Evolutionary conservation across 148 eudicot species (phyloP).

Genomic region (Rhododendron ferrugineum): DNA sequence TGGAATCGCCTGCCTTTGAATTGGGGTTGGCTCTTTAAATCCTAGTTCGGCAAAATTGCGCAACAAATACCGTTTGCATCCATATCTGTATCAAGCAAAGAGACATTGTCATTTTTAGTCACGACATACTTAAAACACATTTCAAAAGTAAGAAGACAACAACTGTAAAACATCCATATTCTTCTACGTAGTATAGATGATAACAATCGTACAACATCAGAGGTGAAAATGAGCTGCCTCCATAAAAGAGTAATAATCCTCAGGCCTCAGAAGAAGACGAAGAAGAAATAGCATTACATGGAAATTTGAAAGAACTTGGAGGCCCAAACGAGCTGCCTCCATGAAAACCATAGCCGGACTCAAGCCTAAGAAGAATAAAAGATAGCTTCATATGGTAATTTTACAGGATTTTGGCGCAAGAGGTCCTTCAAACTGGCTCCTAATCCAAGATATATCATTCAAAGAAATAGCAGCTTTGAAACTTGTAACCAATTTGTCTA

Average conservation of each 20-base stretch:
- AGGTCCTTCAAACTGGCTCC: neutral
- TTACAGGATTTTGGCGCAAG: neutral
- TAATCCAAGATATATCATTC: neutral
- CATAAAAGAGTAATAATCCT: neutral
- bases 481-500: neutral
- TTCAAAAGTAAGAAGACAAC: neutral
- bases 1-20: constrained; percentile 99
- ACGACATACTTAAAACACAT: neutral
- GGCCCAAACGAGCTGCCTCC: neutral
- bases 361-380: neutral
- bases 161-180: no score
- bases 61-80: constrained; percentile 59
- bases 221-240: constrained; percentile 3
- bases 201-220: neutral
- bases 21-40: constrained; percentile 86
- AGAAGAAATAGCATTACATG: neutral
- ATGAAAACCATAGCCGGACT: neutral
- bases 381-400: neutral
- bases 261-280: neutral
- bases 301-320: neutral
- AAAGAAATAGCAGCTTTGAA: neutral
- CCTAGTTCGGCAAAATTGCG: constrained; percentile 76
- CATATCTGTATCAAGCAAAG: constrained; percentile 44
- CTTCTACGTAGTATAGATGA: neutral
- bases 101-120: neutral